Base-by-base conservation (phyloP, 345 rosid genomes). In the Jatropha curcas region DNA sequence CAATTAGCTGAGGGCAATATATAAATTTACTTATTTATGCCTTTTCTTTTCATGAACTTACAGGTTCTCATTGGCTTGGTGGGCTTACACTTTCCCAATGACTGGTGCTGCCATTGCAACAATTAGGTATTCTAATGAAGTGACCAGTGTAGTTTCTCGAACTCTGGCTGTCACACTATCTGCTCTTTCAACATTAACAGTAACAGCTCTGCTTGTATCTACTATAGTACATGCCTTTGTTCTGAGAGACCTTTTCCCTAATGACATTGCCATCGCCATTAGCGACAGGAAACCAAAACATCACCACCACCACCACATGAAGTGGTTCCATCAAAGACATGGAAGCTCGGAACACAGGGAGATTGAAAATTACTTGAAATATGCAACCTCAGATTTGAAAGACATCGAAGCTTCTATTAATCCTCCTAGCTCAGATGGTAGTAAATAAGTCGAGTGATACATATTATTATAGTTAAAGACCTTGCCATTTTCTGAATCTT, bases 21-120 rank as follows among this genome's bases (percentile, higher is more conserved):
- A 31, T 27, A 4, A 9, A 12, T 6, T 50, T 48, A 1, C 22
- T 5, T 17, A 48, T 48, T 48, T 16, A 65, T 43, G 34, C 12
- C 22, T 45, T n/a, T n/a, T n/a, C n/a, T n/a, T n/a, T 48, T 30
- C 28, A 48, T 73, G 22, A 30, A 70, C 56, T 63, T 35, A 25
- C 75, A 93, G 93, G 88, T 92, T 94, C 77, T 92, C 97, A 35
- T 72, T 88, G 81, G 90, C 97, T 61, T 90, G 97, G 97, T 94
- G 98, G 97, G 98, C 97, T 8, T 94, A 90, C 75, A 92, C 97
- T 24, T 92, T 94, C 74, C 93, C 98, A 0, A 79, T 85, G 91
- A 87, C 91, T 2, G 82, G 89, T 3, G 91, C 90, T 20, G 93
- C 93, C 41, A 83, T 84, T 60, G 86, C 94, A 33, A 89, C 94